phyloP scores from a whole-genome alignment of 2,329 filamentous ascomycete species.

The Fusarium euwallaceae region DNA sequence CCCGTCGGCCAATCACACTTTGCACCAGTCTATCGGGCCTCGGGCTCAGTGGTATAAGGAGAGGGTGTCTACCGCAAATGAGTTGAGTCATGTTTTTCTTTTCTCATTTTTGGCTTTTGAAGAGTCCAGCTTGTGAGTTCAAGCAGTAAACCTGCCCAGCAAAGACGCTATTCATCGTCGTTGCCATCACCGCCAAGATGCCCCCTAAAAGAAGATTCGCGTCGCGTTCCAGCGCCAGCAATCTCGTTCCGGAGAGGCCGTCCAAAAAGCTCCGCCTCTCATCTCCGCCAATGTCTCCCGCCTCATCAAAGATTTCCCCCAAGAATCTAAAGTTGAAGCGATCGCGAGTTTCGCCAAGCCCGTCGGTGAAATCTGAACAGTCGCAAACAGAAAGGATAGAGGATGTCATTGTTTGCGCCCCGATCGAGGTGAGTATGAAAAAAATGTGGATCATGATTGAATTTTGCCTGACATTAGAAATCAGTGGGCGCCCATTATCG shows the following conservation, averaged over 20 bases:
- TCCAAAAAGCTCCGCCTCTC: slow-evolving; percentile 1
- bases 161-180: not conserved
- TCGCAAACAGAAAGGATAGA: not conserved
- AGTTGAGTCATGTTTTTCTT: slow-evolving; percentile 3
- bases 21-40: not conserved
- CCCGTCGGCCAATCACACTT: not conserved
- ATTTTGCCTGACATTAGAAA: not conserved
- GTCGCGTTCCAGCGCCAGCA: not conserved
- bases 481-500: not conserved
- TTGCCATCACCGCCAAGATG: not conserved
- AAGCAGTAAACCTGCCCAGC: not conserved
- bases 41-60: not conserved
- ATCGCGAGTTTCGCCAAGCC: not conserved
- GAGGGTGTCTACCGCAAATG: not conserved
- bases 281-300: not conserved
- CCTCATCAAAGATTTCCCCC: not conserved
- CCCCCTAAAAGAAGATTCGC: not conserved
- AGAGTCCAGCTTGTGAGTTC: not conserved
- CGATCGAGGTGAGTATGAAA: not conserved
- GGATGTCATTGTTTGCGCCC: not conserved
- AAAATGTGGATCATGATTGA: not conserved
- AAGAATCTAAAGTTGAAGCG: not conserved
- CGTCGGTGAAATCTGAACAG: not conserved
- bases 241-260: not conserved
- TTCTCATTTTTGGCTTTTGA: not conserved